A percentile compares a stretch with the other conserved stretches of the same genome.
Evolutionary conservation across 768 basidiomycete genomes (phyloP).

Genomic region (Russula griseocarnosa): DNA sequence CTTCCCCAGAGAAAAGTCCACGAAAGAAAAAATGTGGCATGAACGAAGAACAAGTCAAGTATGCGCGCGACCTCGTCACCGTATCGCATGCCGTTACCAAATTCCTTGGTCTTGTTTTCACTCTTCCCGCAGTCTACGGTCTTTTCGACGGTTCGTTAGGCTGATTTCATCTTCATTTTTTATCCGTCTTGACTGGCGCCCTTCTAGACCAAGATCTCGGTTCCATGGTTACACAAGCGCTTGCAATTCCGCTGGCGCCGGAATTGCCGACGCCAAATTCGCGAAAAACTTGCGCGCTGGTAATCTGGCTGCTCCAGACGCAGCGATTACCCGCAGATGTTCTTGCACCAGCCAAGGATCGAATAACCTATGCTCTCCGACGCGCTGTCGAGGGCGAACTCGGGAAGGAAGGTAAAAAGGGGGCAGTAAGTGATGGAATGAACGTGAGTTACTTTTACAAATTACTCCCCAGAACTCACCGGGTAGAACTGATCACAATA

Average conservation of each 20-base stretch:
- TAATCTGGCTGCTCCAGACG: conserved; percentile 68
- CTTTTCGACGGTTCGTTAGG: conserved; percentile 56
- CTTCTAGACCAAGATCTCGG: conserved; percentile 53
- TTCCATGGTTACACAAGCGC: conserved; percentile 55
- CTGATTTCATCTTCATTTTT: conserved; percentile 12
- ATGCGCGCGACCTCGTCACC: conserved; percentile 74
- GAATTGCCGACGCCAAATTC: conserved; percentile 76
- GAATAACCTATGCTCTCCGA: conserved; percentile 66
- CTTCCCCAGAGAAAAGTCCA: conserved; percentile 69
- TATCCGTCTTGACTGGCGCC: conserved; percentile 20
- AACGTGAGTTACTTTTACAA: conserved; percentile 45
- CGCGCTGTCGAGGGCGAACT: conserved; percentile 80
- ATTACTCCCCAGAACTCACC: background rate
- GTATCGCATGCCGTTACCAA: conserved; percentile 67
- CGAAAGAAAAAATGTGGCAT: conserved; percentile 60
- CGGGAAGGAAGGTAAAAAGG: conserved; percentile 87
- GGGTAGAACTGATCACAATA: conserved; percentile 13
- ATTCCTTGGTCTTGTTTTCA: conserved; percentile 57
- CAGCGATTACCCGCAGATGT: conserved; percentile 64
- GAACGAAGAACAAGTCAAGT: conserved; percentile 72
- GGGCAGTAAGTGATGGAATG: conserved; percentile 70
- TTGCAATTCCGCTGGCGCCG: conserved; percentile 68
- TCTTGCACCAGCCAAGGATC: conserved; percentile 56
- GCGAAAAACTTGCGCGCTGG: conserved; percentile 78
- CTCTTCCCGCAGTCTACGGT: conserved; percentile 52